Evolutionary conservation across 2,329 filamentous ascomycete species (phyloP), one percentile per base, ranked within the genome.

Genomic region (Neospermospora avenae): DNA sequence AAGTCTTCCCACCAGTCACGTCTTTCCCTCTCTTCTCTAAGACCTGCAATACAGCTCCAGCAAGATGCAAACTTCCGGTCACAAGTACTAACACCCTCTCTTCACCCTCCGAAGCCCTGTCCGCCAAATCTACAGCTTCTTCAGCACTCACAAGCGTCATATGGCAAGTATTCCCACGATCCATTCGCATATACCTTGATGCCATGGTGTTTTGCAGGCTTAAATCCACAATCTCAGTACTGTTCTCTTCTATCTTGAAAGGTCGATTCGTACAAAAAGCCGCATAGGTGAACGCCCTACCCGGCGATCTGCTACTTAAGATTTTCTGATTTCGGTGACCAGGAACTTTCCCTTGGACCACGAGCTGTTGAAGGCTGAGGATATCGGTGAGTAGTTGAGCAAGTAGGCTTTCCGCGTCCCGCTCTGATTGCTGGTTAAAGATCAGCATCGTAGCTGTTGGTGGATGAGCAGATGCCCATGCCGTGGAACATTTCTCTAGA

Each of bases 371-470:
- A 10, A 31, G 28, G 16, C 37, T 34, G 11, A 13, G 42, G 68
- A 92, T 75, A 0, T 83, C 84, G 10, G 77, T 72, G 58, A 91
- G 79, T 1, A 96, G 77, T 0, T 80, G 81, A 34, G 75, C 76
- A 2, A 93, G 82, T 1, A 96, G 80, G 16, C 82, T 78, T 3
- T 78, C 76, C 4, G 90, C 89, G 70, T 96, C 87, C 34, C 92
- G 84, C 10, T 91, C 91, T 31, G 28, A 31, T 71, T 96, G 91
- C 74, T 97, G 93, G 74, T 97, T 97, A 80, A 98, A 98, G 51
- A 98, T 81, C 48, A 98, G 77, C 59, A 88, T 68, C 22, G 60
- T 67, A 70, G 71, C 53, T 62, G 67, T 56, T 20, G 65, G 64
- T 10, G 55, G 54, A 2, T 42, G 45, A 1, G 20, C 18, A 2